Percentiles rank a stretch among this genome's conserved stretches.
Evolutionary conservation across 768 basidiomycete species (phyloP).

Genomic region (Lactifluus volemus): DNA sequence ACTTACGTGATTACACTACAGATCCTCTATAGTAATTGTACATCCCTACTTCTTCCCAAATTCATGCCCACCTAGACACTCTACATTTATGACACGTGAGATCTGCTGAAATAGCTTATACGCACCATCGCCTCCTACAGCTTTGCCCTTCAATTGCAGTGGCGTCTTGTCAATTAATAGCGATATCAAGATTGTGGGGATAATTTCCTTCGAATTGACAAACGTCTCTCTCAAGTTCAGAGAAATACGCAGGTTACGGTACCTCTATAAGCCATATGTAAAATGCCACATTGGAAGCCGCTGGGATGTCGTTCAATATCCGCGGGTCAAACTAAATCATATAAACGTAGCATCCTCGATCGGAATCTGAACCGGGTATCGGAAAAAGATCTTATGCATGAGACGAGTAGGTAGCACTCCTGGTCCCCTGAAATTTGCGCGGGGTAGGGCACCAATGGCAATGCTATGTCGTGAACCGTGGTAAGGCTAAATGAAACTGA

Average conservation of each 20-base stretch:
- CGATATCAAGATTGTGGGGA: background rate
- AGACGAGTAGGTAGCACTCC: background rate
- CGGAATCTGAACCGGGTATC: background rate
- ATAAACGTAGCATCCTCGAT: background rate
- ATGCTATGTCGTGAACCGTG: background rate
- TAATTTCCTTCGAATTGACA: background rate
- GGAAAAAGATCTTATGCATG: background rate
- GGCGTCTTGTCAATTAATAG: background rate
- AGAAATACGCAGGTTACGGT: background rate
- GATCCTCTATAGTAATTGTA: constrained; percentile 13
- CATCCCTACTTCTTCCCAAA: constrained; percentile 3
- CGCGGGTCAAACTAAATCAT: background rate
- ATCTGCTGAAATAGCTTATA: too few relatives aligned
- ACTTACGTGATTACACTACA: constrained; percentile 14
- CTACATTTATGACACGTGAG: background rate
- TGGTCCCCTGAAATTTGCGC: background rate
- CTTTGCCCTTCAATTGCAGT: background rate
- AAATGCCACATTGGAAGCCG: background rate
- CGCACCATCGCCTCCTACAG: too few relatives aligned
- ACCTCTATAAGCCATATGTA: background rate
- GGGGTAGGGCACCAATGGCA: background rate
- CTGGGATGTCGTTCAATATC: constrained; percentile 3
- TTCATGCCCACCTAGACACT: background rate
- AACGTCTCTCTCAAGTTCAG: background rate
- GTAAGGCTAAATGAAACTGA: background rate